Evolutionary conservation across 495 filamentous ascomycete genomes (phyloP), one percentile per base, ranked within the genome.

Genomic region (Xylona heveae): DNA sequence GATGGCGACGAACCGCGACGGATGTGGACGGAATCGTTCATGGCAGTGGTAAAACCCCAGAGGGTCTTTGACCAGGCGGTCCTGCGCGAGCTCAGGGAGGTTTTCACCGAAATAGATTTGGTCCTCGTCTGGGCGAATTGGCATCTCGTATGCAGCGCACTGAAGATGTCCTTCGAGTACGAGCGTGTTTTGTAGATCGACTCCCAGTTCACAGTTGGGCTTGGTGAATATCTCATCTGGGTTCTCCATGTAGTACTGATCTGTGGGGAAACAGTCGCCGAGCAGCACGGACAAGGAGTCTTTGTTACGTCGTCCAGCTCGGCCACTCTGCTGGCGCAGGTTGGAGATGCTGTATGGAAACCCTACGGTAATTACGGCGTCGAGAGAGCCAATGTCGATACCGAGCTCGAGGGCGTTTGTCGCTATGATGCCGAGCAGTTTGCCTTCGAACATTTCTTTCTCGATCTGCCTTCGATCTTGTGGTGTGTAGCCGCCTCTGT

Each of bases 321-420:
- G 68, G 10, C 88, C 88, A 42, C 81, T 91, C 53, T 99, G 88
- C 46, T 99, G 88, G 7, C 88, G 67, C 15, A 95, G 58, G 44
- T 93, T 93, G 24, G 88, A 72, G 34, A 95, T 93, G 0, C 80
- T 83, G 47, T 88, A 93, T 0, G 90, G 88, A 44, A 99, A 99
- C 1, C 85, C 84, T 28, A 85, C 67, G 0, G 83, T 93, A 21
- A 99, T 63, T 12, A 95, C 88, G 21, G 85, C 84, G 54, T 99
- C 90, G 21, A 99, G 60, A 8, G 74, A 82, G 8, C 90, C 88
- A 42, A 99, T 95, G 50, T 99, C 88, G 24, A 99, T 77, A 9
- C 88, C 88, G 1, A 99, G 52, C 48, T 95, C 88, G 5, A 99
- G 58, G 5, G 88, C 88, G 35, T 71, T 92, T 1, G 88, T 99